Percentiles rank a stretch among this genome's conserved stretches.
phyloP scores from a whole-genome alignment of 495 filamentous ascomycete species.

The Tuber indicum region DNA sequence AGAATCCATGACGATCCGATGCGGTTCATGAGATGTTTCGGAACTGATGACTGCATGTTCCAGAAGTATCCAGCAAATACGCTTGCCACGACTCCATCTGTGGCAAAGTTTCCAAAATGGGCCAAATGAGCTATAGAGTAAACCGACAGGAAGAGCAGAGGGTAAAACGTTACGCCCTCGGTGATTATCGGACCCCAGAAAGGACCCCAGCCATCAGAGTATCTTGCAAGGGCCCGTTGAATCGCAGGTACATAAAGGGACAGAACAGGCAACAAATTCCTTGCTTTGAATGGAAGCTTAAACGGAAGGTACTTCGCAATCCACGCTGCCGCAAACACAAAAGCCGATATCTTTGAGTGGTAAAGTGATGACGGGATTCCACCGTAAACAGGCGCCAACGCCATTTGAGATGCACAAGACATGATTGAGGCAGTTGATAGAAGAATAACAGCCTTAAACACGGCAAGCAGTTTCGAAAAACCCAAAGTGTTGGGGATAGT shows the following conservation, averaged over 20 bases:
- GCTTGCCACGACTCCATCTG: slow-evolving; percentile 27
- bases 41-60: slow-evolving; percentile 50
- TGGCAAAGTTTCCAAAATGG: slow-evolving; percentile 16
- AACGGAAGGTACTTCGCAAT: slow-evolving; percentile 51
- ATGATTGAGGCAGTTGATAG: slow-evolving; percentile 65
- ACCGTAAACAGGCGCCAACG: slow-evolving; percentile 79
- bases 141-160: slow-evolving; percentile 61
- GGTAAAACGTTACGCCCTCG: slow-evolving; percentile 63
- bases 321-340: slow-evolving; percentile 59
- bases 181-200: slow-evolving; percentile 66
- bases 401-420: slow-evolving; percentile 66
- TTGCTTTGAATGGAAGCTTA: slow-evolving; percentile 44
- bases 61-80: slow-evolving; percentile 60
- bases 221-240: slow-evolving; percentile 61
- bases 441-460: slow-evolving; percentile 45
- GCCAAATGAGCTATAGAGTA: slow-evolving; percentile 51
- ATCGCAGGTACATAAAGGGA: slow-evolving; percentile 66
- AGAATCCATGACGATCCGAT: slow-evolving; percentile 59
- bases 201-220: slow-evolving; percentile 60
- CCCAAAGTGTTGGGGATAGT: neutral
- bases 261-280: slow-evolving; percentile 56
- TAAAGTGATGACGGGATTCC: slow-evolving; percentile 64
- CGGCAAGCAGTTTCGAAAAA: neutral
- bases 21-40: slow-evolving; percentile 49
- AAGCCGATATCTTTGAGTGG: slow-evolving; percentile 60